These are phyloP conservation scores for Amorphotheca resinae DNA, from an alignment of 495 filamentous ascomycete species.

Conservation along the genomic window DNA sequence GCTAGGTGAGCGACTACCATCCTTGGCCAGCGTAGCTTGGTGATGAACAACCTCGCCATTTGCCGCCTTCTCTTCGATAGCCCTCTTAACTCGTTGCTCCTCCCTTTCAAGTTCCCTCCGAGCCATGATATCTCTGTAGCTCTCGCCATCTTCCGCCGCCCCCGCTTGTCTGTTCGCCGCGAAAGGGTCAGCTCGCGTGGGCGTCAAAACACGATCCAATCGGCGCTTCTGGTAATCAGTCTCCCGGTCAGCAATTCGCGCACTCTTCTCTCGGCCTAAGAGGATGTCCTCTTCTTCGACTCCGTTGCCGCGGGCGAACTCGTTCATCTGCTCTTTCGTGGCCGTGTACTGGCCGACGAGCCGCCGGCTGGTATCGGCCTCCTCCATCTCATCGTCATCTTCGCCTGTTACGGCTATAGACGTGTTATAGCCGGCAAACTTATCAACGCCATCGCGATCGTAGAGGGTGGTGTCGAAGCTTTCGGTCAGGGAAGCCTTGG, in stretches of 20 bases:
- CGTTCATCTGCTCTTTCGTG: conserved; percentile 78
- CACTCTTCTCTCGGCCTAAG: conserved; percentile 74
- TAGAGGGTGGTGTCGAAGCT: conserved; percentile 90
- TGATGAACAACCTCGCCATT: conserved; percentile 51
- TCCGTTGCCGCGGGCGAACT: conserved; percentile 75
- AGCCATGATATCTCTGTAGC: conserved; percentile 86
- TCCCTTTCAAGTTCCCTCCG: conserved; percentile 84
- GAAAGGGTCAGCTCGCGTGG: conserved; percentile 81
- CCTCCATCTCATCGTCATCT: conserved; percentile 77
- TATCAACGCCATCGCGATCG: conserved; percentile 66
- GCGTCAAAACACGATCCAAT: conserved; percentile 75
- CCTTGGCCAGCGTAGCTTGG: conserved; percentile 57
- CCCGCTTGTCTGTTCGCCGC: conserved; percentile 61
- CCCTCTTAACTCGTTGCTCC: conserved; percentile 72
- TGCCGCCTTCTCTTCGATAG: conserved; percentile 66
- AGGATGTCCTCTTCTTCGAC: conserved; percentile 90
- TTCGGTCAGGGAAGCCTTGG: conserved; percentile 91
- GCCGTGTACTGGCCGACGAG: conserved; percentile 97
- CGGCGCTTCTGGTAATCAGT: conserved; percentile 97
- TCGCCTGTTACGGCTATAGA: conserved; percentile 74
- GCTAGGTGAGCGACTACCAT: conserved; percentile 32
- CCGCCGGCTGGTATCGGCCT: conserved; percentile 58
- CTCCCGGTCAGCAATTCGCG: conserved; percentile 81
- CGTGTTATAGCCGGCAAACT: conserved; percentile 81
- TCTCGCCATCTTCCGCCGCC: conserved; percentile 46